Evolutionary conservation across 306 rosid genomes (phyloP).

Genomic region (Clitoria ternatea): DNA sequence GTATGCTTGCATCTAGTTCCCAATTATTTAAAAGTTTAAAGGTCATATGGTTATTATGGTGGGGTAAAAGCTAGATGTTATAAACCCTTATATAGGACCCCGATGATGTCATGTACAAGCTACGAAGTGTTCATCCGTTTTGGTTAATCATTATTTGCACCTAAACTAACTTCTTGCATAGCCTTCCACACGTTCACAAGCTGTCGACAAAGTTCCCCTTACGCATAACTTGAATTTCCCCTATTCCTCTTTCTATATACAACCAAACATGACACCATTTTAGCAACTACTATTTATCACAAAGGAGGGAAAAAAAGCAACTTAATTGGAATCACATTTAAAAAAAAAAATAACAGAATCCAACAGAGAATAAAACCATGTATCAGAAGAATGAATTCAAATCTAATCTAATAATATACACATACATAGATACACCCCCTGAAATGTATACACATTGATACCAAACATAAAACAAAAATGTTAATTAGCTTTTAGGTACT

Average conservation of each 20-base stretch:
- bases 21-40: conserved; percentile 2
- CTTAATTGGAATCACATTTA: not conserved
- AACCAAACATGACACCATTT: conserved; percentile 8
- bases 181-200: conserved; percentile 15
- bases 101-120: conserved; percentile 1
- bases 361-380: not conserved
- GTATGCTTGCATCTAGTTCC: no score
- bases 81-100: not conserved
- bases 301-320: not conserved
- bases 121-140: not conserved
- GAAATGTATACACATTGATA: not conserved
- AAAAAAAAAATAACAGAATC: not conserved
- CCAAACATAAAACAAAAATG: conserved; percentile 11
- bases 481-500: conserved; percentile 14
- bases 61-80: conserved; percentile 2
- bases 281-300: not conserved
- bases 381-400: not conserved
- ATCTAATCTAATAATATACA: not conserved
- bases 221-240: not conserved
- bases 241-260: not conserved
- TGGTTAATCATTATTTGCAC: conserved; percentile 11
- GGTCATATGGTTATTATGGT: no score
- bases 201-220: not conserved
- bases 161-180: conserved; percentile 6
- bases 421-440: not conserved